A percentile compares a stretch with the other conserved stretches of the same genome.
These are phyloP conservation scores for Phyllosticta citriasiana DNA, from an alignment of 2,329 filamentous ascomycete species.

Conservation along the genomic window DNA sequence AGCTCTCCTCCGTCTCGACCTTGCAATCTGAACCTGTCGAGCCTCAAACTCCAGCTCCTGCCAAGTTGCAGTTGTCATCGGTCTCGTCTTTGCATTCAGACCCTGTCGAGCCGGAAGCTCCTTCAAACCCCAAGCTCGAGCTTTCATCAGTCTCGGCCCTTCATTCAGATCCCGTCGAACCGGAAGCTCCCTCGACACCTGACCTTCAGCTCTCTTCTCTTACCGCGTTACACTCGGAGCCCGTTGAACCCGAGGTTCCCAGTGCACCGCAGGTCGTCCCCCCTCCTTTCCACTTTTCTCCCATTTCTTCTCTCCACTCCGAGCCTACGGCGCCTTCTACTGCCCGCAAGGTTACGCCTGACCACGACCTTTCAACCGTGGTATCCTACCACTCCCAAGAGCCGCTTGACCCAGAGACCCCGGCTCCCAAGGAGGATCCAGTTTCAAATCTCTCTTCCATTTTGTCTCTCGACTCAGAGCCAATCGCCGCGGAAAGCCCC, in stretches of 20 bases:
- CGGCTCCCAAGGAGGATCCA: slow-evolving; percentile 8
- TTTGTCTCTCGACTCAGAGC: slow-evolving; percentile 15
- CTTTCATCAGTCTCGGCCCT: slow-evolving; percentile 8
- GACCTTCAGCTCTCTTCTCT: slow-evolving; percentile 11
- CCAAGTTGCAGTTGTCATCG: slow-evolving; percentile 32
- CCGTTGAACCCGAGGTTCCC: slow-evolving; percentile 13
- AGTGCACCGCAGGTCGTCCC: not conserved
- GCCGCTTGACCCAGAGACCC: slow-evolving; percentile 1
- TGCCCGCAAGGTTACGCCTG: not conserved
- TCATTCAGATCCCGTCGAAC: slow-evolving; percentile 14
- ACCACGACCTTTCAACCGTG: slow-evolving; percentile 1
- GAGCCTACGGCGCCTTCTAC: slow-evolving; percentile 15
- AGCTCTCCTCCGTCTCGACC: slow-evolving; percentile 38
- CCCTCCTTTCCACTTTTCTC: slow-evolving; percentile 31
- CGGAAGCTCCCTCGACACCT: slow-evolving; percentile 1
- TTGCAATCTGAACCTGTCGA: slow-evolving; percentile 32
- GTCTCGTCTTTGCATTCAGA: slow-evolving; percentile 39
- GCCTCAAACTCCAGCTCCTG: not conserved
- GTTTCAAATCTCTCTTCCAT: slow-evolving; percentile 11
- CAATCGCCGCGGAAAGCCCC: slow-evolving; percentile 9
- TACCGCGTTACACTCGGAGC: slow-evolving; percentile 16
- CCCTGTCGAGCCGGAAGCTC: slow-evolving; percentile 16
- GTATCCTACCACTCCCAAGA: not conserved
- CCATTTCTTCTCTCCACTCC: slow-evolving; percentile 38
- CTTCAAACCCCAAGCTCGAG: slow-evolving; percentile 1